Conservation (phyloP, 495 filamentous ascomycete species). For the Aspergillus hancockii region DNA sequence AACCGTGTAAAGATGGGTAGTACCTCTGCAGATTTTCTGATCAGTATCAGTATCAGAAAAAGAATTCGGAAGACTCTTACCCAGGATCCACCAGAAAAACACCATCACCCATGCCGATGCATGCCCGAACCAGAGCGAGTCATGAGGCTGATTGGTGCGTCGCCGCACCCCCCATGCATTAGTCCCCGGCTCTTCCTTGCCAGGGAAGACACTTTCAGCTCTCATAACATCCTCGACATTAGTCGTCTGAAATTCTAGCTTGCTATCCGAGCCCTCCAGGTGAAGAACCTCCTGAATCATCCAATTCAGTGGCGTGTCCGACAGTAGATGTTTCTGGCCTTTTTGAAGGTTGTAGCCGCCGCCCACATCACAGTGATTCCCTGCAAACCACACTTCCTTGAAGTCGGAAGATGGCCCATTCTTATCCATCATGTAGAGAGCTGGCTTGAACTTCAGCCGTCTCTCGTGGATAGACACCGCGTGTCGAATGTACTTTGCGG, state of each 20-base stretch:
- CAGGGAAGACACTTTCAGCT: conserved; percentile 6
- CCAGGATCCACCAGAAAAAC: conserved; percentile 21
- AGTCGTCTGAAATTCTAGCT: conserved; percentile 12
- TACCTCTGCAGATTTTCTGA: conserved; percentile 24
- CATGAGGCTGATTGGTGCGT: conserved; percentile 19
- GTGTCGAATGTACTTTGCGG: conserved; percentile 58
- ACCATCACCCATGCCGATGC: conserved; percentile 9
- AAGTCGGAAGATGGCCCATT: conserved; percentile 61
- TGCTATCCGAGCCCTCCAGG: conserved; percentile 18
- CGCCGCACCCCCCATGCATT: conserved; percentile 1
- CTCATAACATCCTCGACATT: conserved; percentile 7
- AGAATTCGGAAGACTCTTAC: neutral
- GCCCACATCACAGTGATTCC: conserved; percentile 71
- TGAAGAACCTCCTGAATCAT: conserved; percentile 40
- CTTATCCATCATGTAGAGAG: conserved; percentile 58
- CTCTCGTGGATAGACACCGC: conserved; percentile 70
- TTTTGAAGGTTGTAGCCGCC: conserved; percentile 64
- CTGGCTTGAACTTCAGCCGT: conserved; percentile 57
- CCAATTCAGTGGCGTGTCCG: conserved; percentile 41
- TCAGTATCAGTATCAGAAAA: neutral
- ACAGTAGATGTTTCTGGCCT: conserved; percentile 23
- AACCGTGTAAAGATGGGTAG: conserved; percentile 38
- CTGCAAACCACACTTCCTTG: conserved; percentile 73
- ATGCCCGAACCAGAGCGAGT: conserved; percentile 18
- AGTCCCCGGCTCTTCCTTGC: conserved; percentile 11